Percentiles rank a stretch among this genome's conserved stretches.
phyloP scores from a whole-genome alignment of 31 red algal genomes.

The Asparagopsis taxiformis region DNA sequence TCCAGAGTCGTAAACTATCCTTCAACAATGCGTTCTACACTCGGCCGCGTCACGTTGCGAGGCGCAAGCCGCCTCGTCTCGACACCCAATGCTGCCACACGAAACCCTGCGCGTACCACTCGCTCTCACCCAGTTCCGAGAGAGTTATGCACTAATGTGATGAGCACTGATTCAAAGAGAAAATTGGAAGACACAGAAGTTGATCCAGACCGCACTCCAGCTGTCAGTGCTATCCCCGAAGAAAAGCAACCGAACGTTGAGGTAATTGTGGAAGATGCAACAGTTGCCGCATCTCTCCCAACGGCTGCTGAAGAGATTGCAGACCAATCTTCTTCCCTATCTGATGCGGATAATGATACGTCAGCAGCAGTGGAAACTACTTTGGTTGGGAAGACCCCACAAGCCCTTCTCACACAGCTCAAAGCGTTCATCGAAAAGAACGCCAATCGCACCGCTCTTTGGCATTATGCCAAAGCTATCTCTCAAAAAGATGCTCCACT shows the following conservation, averaged over 20 bases:
- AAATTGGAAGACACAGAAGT: background rate
- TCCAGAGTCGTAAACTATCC: no score
- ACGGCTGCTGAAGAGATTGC: background rate
- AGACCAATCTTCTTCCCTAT: background rate
- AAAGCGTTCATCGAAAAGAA: constrained; percentile 8
- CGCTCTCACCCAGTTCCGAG: constrained; percentile 12
- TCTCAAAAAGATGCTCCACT: constrained; percentile 11
- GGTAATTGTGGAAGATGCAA: background rate
- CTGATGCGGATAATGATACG: background rate
- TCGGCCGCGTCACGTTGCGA: constrained; percentile 35
- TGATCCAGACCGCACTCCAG: background rate
- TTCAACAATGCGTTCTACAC: constrained; percentile 26
- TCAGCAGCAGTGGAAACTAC: background rate
- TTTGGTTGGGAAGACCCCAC: background rate
- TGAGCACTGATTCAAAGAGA: constrained; percentile 3
- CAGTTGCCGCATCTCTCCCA: background rate
- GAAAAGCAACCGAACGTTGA: background rate
- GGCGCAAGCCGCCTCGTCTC: constrained; percentile 36
- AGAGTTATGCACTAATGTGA: constrained; percentile 24
- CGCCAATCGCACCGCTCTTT: constrained; percentile 45
- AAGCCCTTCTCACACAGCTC: background rate
- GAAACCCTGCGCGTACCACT: background rate
- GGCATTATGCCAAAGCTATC: constrained; percentile 28
- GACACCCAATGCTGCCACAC: background rate
- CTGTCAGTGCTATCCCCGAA: background rate